These are phyloP conservation scores for Neoboletus brunneissimus DNA, from an alignment of 768 basidiomycete species.

Conservation along the genomic window DNA sequence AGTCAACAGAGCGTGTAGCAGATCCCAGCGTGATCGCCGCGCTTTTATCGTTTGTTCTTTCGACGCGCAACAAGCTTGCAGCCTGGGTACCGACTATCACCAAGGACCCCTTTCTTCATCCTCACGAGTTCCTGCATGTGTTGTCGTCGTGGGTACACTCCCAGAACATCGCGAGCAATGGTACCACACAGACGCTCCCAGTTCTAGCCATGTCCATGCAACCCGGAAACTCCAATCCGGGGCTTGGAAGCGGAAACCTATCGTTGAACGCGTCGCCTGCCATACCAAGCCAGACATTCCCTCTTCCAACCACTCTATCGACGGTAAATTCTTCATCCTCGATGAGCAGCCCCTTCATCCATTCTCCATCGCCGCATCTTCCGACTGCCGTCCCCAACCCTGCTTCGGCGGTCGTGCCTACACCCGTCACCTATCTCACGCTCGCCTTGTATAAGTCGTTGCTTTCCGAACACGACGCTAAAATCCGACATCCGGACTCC, in stretches of 20 bases:
- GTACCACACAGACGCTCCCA: constrained; percentile 29
- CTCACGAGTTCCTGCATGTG: constrained; percentile 51
- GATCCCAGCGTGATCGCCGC: constrained; percentile 72
- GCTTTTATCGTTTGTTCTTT: constrained; percentile 65
- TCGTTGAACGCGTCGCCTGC: constrained; percentile 22
- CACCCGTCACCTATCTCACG: constrained; percentile 22
- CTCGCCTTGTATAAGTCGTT: constrained; percentile 22
- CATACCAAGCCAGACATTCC: constrained; percentile 6
- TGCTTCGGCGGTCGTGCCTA: neutral
- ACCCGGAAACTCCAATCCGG: constrained; percentile 12
- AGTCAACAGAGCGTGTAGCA: constrained; percentile 71
- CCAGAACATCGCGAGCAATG: constrained; percentile 14
- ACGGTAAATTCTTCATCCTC: constrained; percentile 8
- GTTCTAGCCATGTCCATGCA: constrained; percentile 25
- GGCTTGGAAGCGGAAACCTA: constrained; percentile 8
- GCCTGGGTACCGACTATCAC: constrained; percentile 50
- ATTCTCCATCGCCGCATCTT: constrained; percentile 5
- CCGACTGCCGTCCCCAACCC: constrained; percentile 17
- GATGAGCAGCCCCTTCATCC: constrained; percentile 7
- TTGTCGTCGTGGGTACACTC: constrained; percentile 36
- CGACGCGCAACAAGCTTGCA: constrained; percentile 67
- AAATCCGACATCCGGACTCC: constrained; percentile 41
- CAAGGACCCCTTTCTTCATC: constrained; percentile 78
- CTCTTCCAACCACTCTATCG: neutral
- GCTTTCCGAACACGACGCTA: constrained; percentile 29